Conservation (phyloP, 768 basidiomycete species). For the Lactarius deliciosus region DNA sequence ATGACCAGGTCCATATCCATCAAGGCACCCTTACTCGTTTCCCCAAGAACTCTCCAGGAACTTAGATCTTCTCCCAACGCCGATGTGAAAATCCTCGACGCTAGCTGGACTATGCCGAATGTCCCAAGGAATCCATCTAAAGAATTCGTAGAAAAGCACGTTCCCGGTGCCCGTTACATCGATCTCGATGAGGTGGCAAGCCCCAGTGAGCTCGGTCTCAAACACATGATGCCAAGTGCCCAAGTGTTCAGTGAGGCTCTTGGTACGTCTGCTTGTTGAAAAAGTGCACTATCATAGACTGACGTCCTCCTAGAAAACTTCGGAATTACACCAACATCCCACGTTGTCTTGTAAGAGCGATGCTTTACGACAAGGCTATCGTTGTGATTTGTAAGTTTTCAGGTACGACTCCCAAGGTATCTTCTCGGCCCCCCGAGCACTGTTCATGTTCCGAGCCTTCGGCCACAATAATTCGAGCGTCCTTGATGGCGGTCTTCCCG, state of each 20-base stretch:
- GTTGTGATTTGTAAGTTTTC: slow-evolving; percentile 21
- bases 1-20: slow-evolving; percentile 17
- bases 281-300: slow-evolving; percentile 8
- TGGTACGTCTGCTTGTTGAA: slow-evolving; percentile 49
- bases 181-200: slow-evolving; percentile 80
- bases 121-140: slow-evolving; percentile 63
- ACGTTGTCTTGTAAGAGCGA: slow-evolving; percentile 70
- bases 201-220: slow-evolving; percentile 72
- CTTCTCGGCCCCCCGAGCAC: slow-evolving; percentile 88
- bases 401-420: slow-evolving; percentile 91
- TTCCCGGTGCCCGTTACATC: slow-evolving; percentile 72
- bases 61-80: slow-evolving; percentile 30
- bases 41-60: slow-evolving; percentile 36
- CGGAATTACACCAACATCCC: slow-evolving; percentile 70
- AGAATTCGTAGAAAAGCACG: slow-evolving; percentile 66
- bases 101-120: slow-evolving; percentile 95
- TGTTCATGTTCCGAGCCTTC: slow-evolving; percentile 93
- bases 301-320: slow-evolving; percentile 52
- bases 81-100: slow-evolving; percentile 59
- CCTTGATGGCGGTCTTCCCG: slow-evolving; percentile 89
- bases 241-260: slow-evolving; percentile 75
- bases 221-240: slow-evolving; percentile 89
- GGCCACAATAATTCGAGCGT: slow-evolving; percentile 85
- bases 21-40: slow-evolving; percentile 35
- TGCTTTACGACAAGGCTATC: slow-evolving; percentile 6